Evolutionary conservation across 106 monocot species (phyloP).

Genomic region (Amphibolis antarctica): DNA sequence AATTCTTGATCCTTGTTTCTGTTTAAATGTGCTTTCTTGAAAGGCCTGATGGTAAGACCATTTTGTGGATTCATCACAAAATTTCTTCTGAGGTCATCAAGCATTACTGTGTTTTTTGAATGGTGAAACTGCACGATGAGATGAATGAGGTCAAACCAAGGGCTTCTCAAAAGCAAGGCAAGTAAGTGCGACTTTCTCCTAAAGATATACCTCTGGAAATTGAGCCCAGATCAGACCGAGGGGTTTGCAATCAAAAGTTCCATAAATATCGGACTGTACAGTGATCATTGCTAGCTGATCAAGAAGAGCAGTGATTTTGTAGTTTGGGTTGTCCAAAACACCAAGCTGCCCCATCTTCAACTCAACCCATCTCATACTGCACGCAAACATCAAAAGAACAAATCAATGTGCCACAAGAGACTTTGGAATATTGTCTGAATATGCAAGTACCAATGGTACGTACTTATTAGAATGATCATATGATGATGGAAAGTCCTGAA

Average conservation of each 20-base stretch:
- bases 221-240: constrained; percentile 92
- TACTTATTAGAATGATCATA: no score
- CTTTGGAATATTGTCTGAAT: not conserved
- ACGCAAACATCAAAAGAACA: constrained; percentile 5
- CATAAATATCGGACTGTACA: constrained; percentile 67
- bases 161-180: not conserved
- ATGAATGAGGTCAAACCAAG: not conserved
- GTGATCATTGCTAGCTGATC: constrained; percentile 98
- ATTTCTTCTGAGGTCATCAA: constrained; percentile 91
- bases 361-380: constrained; percentile 97
- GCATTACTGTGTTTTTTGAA: constrained; percentile 83
- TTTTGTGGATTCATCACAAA: constrained; percentile 99
- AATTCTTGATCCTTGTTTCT: constrained; percentile 68
- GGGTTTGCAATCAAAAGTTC: constrained; percentile 92
- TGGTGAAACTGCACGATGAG: constrained; percentile 60
- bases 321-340: constrained; percentile 71
- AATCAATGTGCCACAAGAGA: not conserved
- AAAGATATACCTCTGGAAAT: constrained; percentile 55
- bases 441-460: no score
- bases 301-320: constrained; percentile 87
- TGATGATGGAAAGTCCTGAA: not conserved
- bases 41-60: constrained; percentile 83
- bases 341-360: constrained; percentile 95
- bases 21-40: constrained; percentile 74
- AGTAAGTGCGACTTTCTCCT: not conserved